Percentiles rank a stretch among this genome's conserved stretches.
Evolutionary conservation across 192 early-diverging fungal genomes (phyloP).

Genomic region (Coemansia sp.): DNA sequence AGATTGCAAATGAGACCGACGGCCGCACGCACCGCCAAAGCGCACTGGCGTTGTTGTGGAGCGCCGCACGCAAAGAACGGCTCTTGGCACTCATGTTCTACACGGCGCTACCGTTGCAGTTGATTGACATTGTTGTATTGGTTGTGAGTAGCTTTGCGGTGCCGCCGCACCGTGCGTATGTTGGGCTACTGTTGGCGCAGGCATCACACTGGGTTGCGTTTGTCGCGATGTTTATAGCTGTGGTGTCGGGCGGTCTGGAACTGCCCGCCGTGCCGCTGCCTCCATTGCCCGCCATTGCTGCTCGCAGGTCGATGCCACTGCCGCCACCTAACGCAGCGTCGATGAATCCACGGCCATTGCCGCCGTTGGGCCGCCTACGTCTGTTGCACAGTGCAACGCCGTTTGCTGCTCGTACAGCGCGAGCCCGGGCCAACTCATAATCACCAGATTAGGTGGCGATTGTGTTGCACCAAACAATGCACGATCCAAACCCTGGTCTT

Average conservation of each 20-base stretch:
- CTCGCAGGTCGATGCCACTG: constrained; percentile 38
- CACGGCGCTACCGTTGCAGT: constrained; percentile 28
- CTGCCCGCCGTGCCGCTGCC: constrained; percentile 32
- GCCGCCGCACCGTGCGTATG: constrained; percentile 35
- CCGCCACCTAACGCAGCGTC: constrained; percentile 25
- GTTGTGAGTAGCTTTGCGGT: constrained; percentile 29
- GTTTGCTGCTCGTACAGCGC: constrained; percentile 16
- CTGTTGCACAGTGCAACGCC: constrained; percentile 32
- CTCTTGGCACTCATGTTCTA: constrained; percentile 14
- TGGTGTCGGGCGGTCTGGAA: constrained; percentile 18
- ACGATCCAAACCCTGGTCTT: neutral
- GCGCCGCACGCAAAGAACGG: constrained; percentile 37
- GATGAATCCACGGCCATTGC: constrained; percentile 7
- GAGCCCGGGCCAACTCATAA: neutral
- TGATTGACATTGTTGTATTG: constrained; percentile 18
- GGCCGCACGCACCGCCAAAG: neutral
- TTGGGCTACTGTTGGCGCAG: constrained; percentile 43
- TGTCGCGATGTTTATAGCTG: constrained; percentile 16
- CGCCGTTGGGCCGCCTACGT: constrained; percentile 36
- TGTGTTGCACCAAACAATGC: neutral
- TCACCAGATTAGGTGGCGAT: neutral
- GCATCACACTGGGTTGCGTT: constrained; percentile 42
- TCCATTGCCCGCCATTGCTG: constrained; percentile 31
- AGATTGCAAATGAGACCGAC: neutral
- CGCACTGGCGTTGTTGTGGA: constrained; percentile 38